phyloP scores from a whole-genome alignment of 257 asterid genomes.

The Fraxinus quadrangulata region DNA sequence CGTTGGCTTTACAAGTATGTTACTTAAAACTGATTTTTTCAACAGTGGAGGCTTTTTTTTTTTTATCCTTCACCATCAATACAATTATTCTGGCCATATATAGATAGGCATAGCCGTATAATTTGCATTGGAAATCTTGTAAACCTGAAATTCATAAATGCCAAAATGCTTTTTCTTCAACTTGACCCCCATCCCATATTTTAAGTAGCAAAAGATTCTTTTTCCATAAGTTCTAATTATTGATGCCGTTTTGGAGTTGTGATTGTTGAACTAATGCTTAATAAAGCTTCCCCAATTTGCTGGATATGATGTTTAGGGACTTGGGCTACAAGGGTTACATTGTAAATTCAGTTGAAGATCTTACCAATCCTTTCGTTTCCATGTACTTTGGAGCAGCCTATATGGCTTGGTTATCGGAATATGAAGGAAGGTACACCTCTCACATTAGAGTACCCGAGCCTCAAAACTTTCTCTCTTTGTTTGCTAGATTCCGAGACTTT shows the following conservation, averaged over 20 bases:
- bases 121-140: not conserved
- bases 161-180: not conserved
- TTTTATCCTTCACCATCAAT: not conserved
- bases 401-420: conserved; percentile 78
- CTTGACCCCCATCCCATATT: not conserved
- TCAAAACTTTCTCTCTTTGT: not conserved
- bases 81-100: not conserved
- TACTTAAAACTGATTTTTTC: not conserved
- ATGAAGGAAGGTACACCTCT: conserved; percentile 72
- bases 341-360: conserved; percentile 82
- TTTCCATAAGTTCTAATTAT: not conserved
- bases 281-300: conserved; percentile 11
- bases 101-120: not conserved
- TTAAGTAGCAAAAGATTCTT: not conserved
- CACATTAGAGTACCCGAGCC: not conserved
- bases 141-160: not conserved
- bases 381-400: conserved; percentile 98
- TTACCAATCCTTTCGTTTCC: conserved; percentile 80
- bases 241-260: not conserved
- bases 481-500: not conserved
- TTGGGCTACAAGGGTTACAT: conserved; percentile 64
- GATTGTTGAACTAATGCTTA: not conserved
- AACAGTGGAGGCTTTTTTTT: not conserved
- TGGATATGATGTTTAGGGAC: conserved; percentile 54
- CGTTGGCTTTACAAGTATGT: conserved; percentile 91